Conservation (phyloP, 768 basidiomycete species). For the Boletus rubropictus region DNA sequence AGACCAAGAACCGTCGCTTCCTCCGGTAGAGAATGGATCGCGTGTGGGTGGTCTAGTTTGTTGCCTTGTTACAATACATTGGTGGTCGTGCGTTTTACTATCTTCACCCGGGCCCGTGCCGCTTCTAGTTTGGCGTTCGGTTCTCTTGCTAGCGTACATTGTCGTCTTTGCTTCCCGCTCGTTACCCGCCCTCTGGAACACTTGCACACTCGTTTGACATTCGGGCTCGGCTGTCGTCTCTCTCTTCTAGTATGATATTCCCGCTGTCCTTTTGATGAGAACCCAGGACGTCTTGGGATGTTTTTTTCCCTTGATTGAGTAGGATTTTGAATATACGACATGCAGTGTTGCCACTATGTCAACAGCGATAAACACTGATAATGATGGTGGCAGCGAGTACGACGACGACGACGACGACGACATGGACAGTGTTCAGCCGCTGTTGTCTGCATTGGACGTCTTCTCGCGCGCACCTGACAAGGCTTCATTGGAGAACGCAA, state of each 20-base stretch:
- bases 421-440: conserved; percentile 67
- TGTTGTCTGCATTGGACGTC: conserved; percentile 73
- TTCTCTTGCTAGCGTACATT: conserved; percentile 41
- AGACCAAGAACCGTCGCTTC: conserved; percentile 36
- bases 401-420: conserved; percentile 12
- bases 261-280: conserved; percentile 36
- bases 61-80: conserved; percentile 29
- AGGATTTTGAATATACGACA: conserved; percentile 13
- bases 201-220: conserved; percentile 58
- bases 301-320: conserved; percentile 8
- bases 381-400: conserved; percentile 8
- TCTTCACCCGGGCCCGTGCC: conserved; percentile 28
- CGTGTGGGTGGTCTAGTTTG: conserved; percentile 15
- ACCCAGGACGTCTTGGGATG: conserved; percentile 18
- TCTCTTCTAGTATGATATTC: conserved; percentile 44
- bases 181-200: conserved; percentile 38
- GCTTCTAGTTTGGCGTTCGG: conserved; percentile 35
- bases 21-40: conserved; percentile 25
- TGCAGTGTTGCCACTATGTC: conserved; percentile 31
- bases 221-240: conserved; percentile 42
- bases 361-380: conserved; percentile 30
- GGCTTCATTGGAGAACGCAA: conserved; percentile 75
- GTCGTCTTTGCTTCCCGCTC: conserved; percentile 31
- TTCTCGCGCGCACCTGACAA: conserved; percentile 82
- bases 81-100: conserved; percentile 24